Percentiles rank a stretch among this genome's conserved stretches.
phyloP scores from a whole-genome alignment of 2,329 filamentous ascomycete species.

The Didymella glomerata region DNA sequence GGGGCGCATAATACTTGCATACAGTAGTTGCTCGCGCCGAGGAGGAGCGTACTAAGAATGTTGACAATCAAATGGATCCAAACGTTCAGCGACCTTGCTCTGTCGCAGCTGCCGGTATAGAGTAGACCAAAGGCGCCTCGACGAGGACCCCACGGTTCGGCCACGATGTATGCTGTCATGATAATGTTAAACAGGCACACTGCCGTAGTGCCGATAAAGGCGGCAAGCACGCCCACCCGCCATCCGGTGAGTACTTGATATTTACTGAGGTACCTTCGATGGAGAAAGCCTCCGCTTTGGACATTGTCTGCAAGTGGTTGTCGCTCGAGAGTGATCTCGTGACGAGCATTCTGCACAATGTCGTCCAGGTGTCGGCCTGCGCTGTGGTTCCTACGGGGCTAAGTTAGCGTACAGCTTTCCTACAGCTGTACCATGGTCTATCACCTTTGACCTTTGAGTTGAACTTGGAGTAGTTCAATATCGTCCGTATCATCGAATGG shows the following conservation, averaged over 20 bases:
- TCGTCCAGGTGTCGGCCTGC: not conserved
- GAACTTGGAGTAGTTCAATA: slow-evolving; percentile 4
- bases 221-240: slow-evolving; percentile 18
- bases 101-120: slow-evolving; percentile 12
- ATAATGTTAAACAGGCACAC: slow-evolving; percentile 16
- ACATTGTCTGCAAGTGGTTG: not conserved
- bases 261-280: not conserved
- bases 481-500: slow-evolving; percentile 1
- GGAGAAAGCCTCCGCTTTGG: not conserved
- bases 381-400: not conserved
- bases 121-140: slow-evolving; percentile 5
- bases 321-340: not conserved
- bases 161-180: slow-evolving; percentile 13
- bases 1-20: slow-evolving; percentile 41
- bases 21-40: slow-evolving; percentile 38
- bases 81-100: slow-evolving; percentile 14
- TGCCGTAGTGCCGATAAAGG: slow-evolving; percentile 15
- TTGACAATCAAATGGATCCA: slow-evolving; percentile 60
- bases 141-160: not conserved
- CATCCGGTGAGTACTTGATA: slow-evolving; percentile 14
- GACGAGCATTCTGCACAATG: not conserved
- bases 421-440: not conserved
- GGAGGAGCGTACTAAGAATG: slow-evolving; percentile 47
- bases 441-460: slow-evolving; percentile 2
- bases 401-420: not conserved